Evolutionary conservation across 495 filamentous ascomycete genomes (phyloP), one percentile per base, ranked within the genome.

Genomic region (Talaromyces adpressus): DNA sequence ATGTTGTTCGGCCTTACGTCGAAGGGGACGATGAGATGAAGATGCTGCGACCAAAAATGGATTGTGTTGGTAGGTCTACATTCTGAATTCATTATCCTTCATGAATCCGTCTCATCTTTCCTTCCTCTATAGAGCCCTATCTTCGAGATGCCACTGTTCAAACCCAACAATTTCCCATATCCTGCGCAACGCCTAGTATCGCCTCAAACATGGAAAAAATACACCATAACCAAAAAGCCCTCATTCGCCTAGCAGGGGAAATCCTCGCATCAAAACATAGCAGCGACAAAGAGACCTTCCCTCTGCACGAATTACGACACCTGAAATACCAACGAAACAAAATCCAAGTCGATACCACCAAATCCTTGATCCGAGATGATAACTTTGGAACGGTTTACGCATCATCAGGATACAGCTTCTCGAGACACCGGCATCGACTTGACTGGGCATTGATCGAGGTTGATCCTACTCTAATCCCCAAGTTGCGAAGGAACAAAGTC

Each of bases 361-460:
- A 49, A 34, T 22, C n/a, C 6, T n/a, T 61, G 12, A 18, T 27
- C 23, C 4, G 39, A 16, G 39, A 49, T 30, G 22, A 22, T 22
- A 12, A 53, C 8, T 11, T 52, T 27, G 47, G 60, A 3, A 32
- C 60, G 1, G 45, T 62, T 1, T 62, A 51, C 29, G 41, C 60
- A 3, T 49, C 60, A 1, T 62, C 60, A 6, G 60, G 60, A 8
- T 62, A 53, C 23, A 30, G 25, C 39, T 52, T 62, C 29, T 30
- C 45, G 14, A 25, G 25, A 23, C 41, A 52, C 29, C 25, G n/a
- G 4, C 60, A 52, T 32, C 60, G 60, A 9, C 60, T 62, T 0
- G 60, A 62, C 27, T 62, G 60, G 60, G 60, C 60, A 7, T 36
- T 62, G n/a, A 41, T 62, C 6, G 27, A 53, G 18, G 45, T 62